phyloP scores from a whole-genome alignment of 2,329 filamentous ascomycete genomes.

The Lachnellula subtilissima region DNA sequence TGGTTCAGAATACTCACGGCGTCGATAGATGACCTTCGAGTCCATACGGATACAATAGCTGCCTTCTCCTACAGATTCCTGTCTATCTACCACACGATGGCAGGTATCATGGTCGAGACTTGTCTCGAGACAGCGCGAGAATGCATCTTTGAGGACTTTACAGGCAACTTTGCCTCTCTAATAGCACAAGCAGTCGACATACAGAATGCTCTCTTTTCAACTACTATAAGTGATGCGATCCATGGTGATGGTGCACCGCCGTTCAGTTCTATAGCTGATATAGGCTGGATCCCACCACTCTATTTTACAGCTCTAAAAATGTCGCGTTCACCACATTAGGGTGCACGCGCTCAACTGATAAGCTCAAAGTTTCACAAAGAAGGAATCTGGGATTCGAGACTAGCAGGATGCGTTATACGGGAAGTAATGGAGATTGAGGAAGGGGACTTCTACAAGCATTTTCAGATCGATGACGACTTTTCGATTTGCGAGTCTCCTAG shows the following conservation, averaged over 20 bases:
- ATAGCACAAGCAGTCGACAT: constrained; percentile 22
- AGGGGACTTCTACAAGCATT: constrained; percentile 21
- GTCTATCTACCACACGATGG: constrained; percentile 38
- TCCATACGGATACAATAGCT: constrained; percentile 1
- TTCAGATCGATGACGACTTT: constrained; percentile 10
- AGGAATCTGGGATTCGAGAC: constrained; percentile 38
- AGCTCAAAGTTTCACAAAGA: constrained; percentile 33
- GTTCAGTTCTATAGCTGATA: constrained; percentile 35
- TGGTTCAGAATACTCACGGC: constrained; percentile 10
- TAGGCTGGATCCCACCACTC: constrained; percentile 42
- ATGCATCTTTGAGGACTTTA: constrained; percentile 35
- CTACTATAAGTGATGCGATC: not conserved
- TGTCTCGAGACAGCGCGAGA: constrained; percentile 33
- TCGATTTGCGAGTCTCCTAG: not conserved
- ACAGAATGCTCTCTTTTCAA: not conserved
- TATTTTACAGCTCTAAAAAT: constrained; percentile 46
- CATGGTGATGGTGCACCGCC: constrained; percentile 27
- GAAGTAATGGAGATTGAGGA: constrained; percentile 40
- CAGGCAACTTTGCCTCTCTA: constrained; percentile 31
- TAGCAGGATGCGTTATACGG: constrained; percentile 31
- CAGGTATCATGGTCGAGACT: constrained; percentile 39
- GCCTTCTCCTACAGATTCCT: constrained; percentile 31
- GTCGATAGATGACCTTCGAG: not conserved
- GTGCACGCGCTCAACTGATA: constrained; percentile 35
- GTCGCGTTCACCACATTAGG: constrained; percentile 39